Conservation (phyloP, 768 basidiomycete species). For the Boletus rex-veris region DNA sequence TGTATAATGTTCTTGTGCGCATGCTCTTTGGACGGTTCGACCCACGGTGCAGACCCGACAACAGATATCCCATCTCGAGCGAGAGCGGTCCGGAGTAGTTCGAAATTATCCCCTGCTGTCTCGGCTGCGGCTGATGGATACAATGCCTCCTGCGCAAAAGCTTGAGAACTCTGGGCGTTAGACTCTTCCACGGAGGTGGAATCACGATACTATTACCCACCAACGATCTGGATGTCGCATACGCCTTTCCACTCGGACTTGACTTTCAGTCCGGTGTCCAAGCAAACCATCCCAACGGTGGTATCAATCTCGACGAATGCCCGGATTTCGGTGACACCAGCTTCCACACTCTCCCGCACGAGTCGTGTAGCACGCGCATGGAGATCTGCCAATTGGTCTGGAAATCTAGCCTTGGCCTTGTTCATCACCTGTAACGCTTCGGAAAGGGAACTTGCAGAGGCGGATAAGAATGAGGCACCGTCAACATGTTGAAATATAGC, state of each 20-base stretch:
- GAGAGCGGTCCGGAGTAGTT: constrained; percentile 43
- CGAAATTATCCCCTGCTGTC: constrained; percentile 43
- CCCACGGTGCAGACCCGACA: constrained; percentile 64
- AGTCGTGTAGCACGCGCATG: constrained; percentile 50
- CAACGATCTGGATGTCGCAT: constrained; percentile 58
- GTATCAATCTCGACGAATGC: constrained; percentile 67
- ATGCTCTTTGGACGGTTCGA: constrained; percentile 47
- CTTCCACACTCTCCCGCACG: constrained; percentile 54
- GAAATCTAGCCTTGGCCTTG: constrained; percentile 48
- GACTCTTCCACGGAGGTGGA: background rate
- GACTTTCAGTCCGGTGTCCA: constrained; percentile 49
- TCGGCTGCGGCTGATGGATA: constrained; percentile 37
- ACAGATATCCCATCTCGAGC: constrained; percentile 41
- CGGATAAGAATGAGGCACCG: background rate
- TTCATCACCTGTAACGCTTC: constrained; percentile 55
- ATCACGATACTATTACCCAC: constrained; percentile 28
- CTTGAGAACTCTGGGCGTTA: constrained; percentile 28
- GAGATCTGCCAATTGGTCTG: constrained; percentile 42
- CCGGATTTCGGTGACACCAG: constrained; percentile 62
- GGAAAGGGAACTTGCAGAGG: constrained; percentile 42
- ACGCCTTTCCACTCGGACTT: constrained; percentile 41
- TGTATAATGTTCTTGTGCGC: constrained; percentile 52
- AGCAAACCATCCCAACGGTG: constrained; percentile 49
- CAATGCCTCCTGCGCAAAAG: constrained; percentile 60
- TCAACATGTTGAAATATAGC: background rate